Evolutionary conservation across 352 stramenopile genomes (phyloP), one percentile per base, ranked within the genome.

Genomic region (Globisporangium spinosum): DNA sequence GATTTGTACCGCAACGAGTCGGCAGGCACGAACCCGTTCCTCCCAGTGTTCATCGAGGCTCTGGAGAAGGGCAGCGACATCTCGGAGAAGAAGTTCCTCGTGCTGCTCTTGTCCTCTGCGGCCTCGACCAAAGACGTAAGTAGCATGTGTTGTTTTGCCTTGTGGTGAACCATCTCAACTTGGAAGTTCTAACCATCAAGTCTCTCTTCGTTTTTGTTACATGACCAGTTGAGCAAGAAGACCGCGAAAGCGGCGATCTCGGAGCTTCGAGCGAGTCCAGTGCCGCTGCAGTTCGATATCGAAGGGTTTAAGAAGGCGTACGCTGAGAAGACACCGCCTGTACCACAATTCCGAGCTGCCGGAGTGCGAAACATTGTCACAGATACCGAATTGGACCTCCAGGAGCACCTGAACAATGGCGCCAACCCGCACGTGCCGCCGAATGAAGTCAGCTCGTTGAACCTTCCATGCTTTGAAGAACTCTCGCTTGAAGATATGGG

Each of bases 1-100:
- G 87, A 96, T 59, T 65, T 97, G 65, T 96, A 96, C 67, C 85
- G 82, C 7, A 92, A 86, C 65, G 87, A 97, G 67, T 74, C 80
- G 13, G 75, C 77, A 0, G 70, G 78, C 65, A 93, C 80, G 59
- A 97, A 97, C 63, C 90, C 89, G 38, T 97, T 97, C 73, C 67
- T 97, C 34, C 89, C 89, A 3, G 86, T 95, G 23, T 93, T 97
- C 64, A 68, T 97, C 23, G 87, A 95, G 53, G 82, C 87, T 8
- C 64, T 97, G 47, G 89, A 97, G 64, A 88, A 85, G 57, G 77
- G 75, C 59, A 89, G 67, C 51, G 87, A 94, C 61, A 25, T 83
- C 3, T 85, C 78, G 53, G 89, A 96, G 70, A 91, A 93, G 63
- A 89, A 91, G 47, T 95, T 91, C 58, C 68, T 95, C 38, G 70